Evolutionary conservation across 306 rosid genomes (phyloP).

Genomic region (Fagus sylvatica): DNA sequence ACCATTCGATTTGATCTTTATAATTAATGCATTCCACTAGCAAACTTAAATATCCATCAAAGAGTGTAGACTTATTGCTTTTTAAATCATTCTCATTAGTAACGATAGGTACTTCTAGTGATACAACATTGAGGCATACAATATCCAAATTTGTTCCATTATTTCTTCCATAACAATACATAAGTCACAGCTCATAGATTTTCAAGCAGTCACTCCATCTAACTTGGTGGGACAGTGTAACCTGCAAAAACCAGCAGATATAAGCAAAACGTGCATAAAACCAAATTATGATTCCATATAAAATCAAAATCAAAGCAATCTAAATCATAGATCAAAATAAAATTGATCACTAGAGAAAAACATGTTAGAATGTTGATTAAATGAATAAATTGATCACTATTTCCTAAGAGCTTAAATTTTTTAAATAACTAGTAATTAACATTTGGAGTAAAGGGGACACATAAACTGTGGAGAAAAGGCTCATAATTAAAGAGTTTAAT

Average conservation of each 20-base stretch:
- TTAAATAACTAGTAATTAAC: too few species aligned
- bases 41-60: neutral
- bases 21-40: too few species aligned
- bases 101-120: neutral
- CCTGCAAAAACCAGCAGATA: slow-evolving; percentile 32
- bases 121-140: neutral
- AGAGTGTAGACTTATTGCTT: neutral
- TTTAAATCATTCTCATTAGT: neutral
- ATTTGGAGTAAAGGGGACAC: too few species aligned
- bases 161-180: neutral
- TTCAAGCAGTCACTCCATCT: neutral
- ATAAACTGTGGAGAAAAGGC: neutral
- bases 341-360: too few species aligned
- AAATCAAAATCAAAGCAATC: too few species aligned
- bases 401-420: too few species aligned
- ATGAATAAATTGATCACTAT: too few species aligned
- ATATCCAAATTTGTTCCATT: neutral
- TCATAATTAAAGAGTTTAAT: neutral
- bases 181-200: neutral
- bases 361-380: too few species aligned
- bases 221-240: slow-evolving; percentile 33
- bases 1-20: too few species aligned
- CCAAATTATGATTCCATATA: too few species aligned
- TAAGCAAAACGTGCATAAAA: neutral
- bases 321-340: too few species aligned